Conservation (phyloP, 2,329 filamentous ascomycete genomes). For the Geosmithia morbida region DNA sequence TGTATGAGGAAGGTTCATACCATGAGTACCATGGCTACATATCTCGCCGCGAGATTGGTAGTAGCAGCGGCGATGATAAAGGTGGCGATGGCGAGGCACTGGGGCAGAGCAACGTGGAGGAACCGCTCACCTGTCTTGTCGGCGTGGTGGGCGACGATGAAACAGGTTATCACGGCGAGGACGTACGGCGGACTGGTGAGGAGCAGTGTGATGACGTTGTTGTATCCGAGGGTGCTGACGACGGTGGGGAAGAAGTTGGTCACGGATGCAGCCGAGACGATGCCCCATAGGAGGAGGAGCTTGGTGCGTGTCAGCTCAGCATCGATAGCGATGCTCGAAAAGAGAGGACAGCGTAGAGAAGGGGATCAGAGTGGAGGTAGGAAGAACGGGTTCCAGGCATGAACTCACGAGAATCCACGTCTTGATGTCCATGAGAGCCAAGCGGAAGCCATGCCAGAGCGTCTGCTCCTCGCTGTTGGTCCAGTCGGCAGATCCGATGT, state of each 20-base stretch:
- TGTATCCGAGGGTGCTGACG: slow-evolving; percentile 8
- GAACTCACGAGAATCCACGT: slow-evolving; percentile 39
- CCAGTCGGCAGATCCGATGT: slow-evolving; percentile 47
- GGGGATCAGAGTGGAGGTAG: no score
- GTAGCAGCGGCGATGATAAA: slow-evolving; percentile 58
- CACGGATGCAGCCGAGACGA: slow-evolving; percentile 2
- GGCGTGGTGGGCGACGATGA: slow-evolving; percentile 54
- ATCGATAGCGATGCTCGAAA: no score
- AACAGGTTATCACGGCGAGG: slow-evolving; percentile 27
- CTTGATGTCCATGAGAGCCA: slow-evolving; percentile 43
- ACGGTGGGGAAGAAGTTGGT: slow-evolving; percentile 11
- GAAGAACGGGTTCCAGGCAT: slow-evolving; percentile 44
- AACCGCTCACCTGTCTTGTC: slow-evolving; percentile 59
- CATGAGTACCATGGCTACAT: slow-evolving; percentile 60
- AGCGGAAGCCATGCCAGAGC: slow-evolving; percentile 30
- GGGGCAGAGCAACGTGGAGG: slow-evolving; percentile 49
- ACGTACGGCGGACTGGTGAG: slow-evolving; percentile 10
- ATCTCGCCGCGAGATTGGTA: slow-evolving; percentile 43
- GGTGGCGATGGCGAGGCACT: slow-evolving; percentile 44
- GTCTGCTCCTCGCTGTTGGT: slow-evolving; percentile 1
- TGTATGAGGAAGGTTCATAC: background rate
- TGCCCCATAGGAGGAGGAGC: slow-evolving; percentile 4
- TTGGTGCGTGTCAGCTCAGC: slow-evolving; percentile 1
- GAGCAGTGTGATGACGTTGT: slow-evolving; percentile 8
- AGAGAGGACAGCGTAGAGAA: no score